These are phyloP conservation scores for Medicago lupulina DNA, from an alignment of 306 rosid genomes.

Conservation along the genomic window DNA sequence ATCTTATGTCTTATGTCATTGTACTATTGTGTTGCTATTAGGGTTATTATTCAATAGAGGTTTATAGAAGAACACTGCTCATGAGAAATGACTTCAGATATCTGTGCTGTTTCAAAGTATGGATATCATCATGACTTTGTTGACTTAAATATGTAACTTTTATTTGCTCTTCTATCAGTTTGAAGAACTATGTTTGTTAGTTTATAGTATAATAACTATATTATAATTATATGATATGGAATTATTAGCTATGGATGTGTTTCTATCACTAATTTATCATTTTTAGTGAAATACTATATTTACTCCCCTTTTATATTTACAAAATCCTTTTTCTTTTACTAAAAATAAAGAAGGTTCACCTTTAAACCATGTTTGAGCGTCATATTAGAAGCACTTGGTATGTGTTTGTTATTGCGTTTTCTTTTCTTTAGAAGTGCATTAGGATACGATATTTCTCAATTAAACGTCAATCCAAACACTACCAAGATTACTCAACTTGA, in stretches of 20 bases:
- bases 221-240: background rate
- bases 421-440: too few relatives aligned
- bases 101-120: background rate
- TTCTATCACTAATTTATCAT: background rate
- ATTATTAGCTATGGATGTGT: slow-evolving; percentile 1
- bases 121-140: slow-evolving; percentile 43
- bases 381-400: background rate
- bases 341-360: background rate
- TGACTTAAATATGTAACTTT: slow-evolving; percentile 47
- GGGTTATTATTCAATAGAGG: slow-evolving; percentile 38
- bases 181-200: slow-evolving; percentile 20
- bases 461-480: too few relatives aligned
- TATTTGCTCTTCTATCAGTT: background rate
- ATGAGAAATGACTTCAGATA: slow-evolving; percentile 36
- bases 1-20: slow-evolving; percentile 4
- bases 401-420: too few relatives aligned
- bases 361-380: too few relatives aligned
- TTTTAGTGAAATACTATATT: too few relatives aligned
- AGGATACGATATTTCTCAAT: too few relatives aligned
- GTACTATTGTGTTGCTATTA: slow-evolving; percentile 32
- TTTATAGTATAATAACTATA: slow-evolving; percentile 1
- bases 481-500: too few relatives aligned
- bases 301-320: too few relatives aligned
- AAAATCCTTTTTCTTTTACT: too few relatives aligned
- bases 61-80: slow-evolving; percentile 28